Percentiles rank a stretch among this genome's conserved stretches.
Evolutionary conservation across 2,329 filamentous ascomycete genomes (phyloP).

Genomic region (Zasmidium angulare): DNA sequence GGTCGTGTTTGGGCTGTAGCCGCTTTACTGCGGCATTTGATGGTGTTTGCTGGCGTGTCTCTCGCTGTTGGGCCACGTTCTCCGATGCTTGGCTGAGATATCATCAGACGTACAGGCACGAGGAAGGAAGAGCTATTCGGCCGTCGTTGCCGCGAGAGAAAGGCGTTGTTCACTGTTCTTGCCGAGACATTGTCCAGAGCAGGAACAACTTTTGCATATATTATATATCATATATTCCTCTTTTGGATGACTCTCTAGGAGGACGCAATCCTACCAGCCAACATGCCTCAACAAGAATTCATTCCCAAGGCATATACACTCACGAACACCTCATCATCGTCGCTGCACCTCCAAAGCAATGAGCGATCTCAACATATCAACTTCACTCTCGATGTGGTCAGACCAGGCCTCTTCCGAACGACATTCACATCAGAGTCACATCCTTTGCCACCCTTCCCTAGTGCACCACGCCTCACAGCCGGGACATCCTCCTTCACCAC

Average conservation of each 20-base stretch:
- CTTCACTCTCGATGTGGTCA: constrained; percentile 64
- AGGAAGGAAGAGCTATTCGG: not conserved
- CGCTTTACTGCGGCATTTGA: constrained; percentile 1
- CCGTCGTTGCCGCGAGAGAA: not conserved
- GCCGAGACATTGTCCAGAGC: not conserved
- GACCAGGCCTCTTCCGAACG: constrained; percentile 65
- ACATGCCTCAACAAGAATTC: constrained; percentile 52
- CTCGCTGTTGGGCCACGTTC: not conserved
- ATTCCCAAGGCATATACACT: constrained; percentile 40
- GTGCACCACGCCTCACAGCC: constrained; percentile 43
- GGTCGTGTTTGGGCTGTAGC: not conserved
- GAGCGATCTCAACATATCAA: constrained; percentile 46
- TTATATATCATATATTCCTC: no score
- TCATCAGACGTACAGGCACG: not conserved
- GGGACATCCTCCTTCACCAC: constrained; percentile 7
- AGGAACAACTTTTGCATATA: not conserved
- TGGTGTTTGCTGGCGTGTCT: not conserved
- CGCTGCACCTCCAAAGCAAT: constrained; percentile 45
- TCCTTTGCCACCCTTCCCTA: constrained; percentile 65
- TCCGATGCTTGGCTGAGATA: not conserved
- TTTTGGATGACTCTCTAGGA: not conserved
- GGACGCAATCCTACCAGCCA: not conserved
- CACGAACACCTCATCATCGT: constrained; percentile 28
- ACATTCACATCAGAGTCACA: constrained; percentile 64
- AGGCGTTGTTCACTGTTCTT: constrained; percentile 1